Conservation (phyloP, 768 basidiomycete species). For the Daedalea quercina region DNA sequence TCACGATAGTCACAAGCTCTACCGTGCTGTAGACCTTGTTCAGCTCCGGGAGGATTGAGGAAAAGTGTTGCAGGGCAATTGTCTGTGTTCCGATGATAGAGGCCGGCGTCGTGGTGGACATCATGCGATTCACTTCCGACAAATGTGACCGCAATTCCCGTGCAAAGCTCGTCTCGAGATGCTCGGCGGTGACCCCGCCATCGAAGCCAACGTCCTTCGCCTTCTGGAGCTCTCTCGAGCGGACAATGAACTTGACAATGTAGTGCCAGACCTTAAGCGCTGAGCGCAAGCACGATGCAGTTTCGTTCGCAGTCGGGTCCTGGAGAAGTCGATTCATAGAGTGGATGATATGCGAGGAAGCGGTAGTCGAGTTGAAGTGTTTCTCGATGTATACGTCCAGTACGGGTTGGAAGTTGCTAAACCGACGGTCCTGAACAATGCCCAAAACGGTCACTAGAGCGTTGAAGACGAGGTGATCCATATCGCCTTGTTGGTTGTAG, state of each 20-base stretch:
- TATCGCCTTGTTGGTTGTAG: constrained; percentile 66
- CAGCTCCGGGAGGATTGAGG: constrained; percentile 84
- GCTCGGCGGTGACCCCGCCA: constrained; percentile 77
- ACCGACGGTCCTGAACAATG: constrained; percentile 89
- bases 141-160: constrained; percentile 75
- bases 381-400: constrained; percentile 89
- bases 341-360: constrained; percentile 77
- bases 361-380: constrained; percentile 78
- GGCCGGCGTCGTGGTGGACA: constrained; percentile 70
- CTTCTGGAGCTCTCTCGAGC: constrained; percentile 86
- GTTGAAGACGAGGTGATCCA: constrained; percentile 85
- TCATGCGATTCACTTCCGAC: constrained; percentile 78
- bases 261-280: constrained; percentile 97
- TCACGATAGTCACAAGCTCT: constrained; percentile 83
- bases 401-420: constrained; percentile 92
- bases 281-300: constrained; percentile 73
- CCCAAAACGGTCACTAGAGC: constrained; percentile 87
- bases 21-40: constrained; percentile 72
- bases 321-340: constrained; percentile 81
- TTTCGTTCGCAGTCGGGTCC: constrained; percentile 65
- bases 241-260: constrained; percentile 89
- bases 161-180: constrained; percentile 81
- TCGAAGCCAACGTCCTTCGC: constrained; percentile 72
- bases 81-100: constrained; percentile 97
- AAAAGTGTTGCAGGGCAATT: constrained; percentile 89